Evolutionary conservation across 75 land plant genomes (phyloP), one percentile per base, ranked within the genome.

Genomic region (Isoetes taiwanensis): DNA sequence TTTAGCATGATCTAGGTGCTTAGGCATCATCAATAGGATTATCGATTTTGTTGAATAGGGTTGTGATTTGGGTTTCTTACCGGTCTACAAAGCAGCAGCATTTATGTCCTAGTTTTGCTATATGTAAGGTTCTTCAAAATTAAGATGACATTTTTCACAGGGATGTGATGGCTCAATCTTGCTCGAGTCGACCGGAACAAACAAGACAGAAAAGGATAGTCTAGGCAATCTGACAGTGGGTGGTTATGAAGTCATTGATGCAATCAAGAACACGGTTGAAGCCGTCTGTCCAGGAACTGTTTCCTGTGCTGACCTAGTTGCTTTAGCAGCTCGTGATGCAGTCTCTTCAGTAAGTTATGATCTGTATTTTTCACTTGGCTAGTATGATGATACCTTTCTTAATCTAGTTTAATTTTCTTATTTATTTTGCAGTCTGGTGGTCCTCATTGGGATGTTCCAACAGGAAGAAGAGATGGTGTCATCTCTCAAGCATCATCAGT

Each of bases 131-230:
- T n/a, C n/a, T n/a, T n/a, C n/a, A n/a, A n/a, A n/a, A n/a, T n/a
- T n/a, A n/a, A n/a, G n/a, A n/a, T n/a, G n/a, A n/a, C n/a, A 11
- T 8, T 37, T 58, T 65, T 66, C 70, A 60, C 46, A 84, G 89
- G 90, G 87, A 0, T 85, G 90, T 52, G 90, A 85, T 69, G 90
- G 69, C 2, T 85, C 90, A 0, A 65, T 83, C 1, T 57, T 85
- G 23, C 59, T 85, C n/a, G 70, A 64, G 2, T 69, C 70, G 6
- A 62, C 73, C 14, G 66, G 67, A 0, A 33, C 59, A 14, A 35
- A 28, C 5, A 61, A 64, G 0, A 33, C 71, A 1, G 93, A 86
- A 73, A 75, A 43, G 28, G 25, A 25, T 1, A 56, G 76, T 11
- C 50, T 30, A 11, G 64, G 64, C 31, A 76, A 86, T 30, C 59